These are phyloP conservation scores for Cucurbita moschata DNA, from an alignment of 306 rosid genomes.

Conservation along the genomic window DNA sequence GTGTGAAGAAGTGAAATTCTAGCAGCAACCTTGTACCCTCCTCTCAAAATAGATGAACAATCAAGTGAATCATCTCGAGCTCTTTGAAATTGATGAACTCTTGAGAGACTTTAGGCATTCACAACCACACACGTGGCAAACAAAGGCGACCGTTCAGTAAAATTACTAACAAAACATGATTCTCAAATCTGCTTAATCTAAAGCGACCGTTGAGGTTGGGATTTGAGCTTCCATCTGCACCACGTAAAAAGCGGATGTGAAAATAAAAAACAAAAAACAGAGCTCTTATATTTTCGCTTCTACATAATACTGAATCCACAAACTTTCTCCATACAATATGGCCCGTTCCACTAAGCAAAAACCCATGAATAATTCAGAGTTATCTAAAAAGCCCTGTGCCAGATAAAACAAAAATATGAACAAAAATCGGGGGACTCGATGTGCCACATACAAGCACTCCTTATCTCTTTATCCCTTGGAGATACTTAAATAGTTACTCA, in stretches of 20 bases:
- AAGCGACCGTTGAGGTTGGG: conserved; percentile 7
- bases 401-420: neutral
- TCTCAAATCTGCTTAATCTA: conserved; percentile 2
- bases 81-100: neutral
- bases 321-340: neutral
- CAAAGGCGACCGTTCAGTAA: neutral
- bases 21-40: neutral
- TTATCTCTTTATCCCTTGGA: neutral
- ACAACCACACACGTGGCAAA: conserved; percentile 10
- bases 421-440: neutral
- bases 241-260: neutral
- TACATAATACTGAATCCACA: neutral
- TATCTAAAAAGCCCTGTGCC: neutral
- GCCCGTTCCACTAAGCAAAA: neutral
- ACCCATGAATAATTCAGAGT: neutral
- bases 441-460: neutral
- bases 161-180: neutral
- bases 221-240: conserved; percentile 1
- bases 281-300: neutral
- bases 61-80: neutral
- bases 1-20: neutral
- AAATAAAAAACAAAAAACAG: neutral
- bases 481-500: neutral
- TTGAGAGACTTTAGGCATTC: neutral
- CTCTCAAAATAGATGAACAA: neutral